Evolutionary conservation across 139 green algal genomes (phyloP), one percentile per base, ranked within the genome.

Genomic region (Desmodesmus armatus): DNA sequence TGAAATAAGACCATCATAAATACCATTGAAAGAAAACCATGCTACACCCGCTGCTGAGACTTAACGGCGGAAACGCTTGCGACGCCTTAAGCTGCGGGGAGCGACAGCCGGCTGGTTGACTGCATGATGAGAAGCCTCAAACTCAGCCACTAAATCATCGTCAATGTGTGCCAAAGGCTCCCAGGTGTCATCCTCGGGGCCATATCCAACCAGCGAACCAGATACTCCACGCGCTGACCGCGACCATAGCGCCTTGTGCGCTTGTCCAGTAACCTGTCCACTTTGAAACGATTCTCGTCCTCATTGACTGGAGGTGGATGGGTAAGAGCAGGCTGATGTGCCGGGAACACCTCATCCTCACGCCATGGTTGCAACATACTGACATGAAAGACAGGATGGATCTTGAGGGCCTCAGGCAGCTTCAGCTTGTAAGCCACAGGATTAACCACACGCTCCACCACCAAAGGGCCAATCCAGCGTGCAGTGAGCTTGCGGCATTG

Each of bases 321-420:
- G 17, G 70, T 40, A 23, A 41, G 70, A 2, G 19, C 70, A n/a
- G n/a, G n/a, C 40, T 7, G 3, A 41, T 40, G 70, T 3, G 60
- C n/a, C 2, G 41, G 25, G 25, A 78, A 78, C 40, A 62, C 70
- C 0, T 21, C 41, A 78, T 40, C 27, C 15, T 9, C 47, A 33
- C 55, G 40, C 35, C 58, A 84, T 19, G 75, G 75, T 27, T 55
- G 55, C 0, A 88, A 58, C n/a, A 88, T 44, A 2, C 62, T 80
- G 17, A 82, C 78, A 70, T 90, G 72, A 65, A 91, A 90, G 0
- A 92, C 84, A 31, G 31, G n/a, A 43, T 93, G 87, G 4, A 91
- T 82, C 2, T 39, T 43, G 60, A 67, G 13, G 21, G 37, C 31
- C 33, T 85, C 2, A 23, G 75, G 90, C 9, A 93, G 47, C 23